Base-by-base conservation (phyloP, 2,329 filamentous ascomycete species). In the Calonectria leucothoes region DNA sequence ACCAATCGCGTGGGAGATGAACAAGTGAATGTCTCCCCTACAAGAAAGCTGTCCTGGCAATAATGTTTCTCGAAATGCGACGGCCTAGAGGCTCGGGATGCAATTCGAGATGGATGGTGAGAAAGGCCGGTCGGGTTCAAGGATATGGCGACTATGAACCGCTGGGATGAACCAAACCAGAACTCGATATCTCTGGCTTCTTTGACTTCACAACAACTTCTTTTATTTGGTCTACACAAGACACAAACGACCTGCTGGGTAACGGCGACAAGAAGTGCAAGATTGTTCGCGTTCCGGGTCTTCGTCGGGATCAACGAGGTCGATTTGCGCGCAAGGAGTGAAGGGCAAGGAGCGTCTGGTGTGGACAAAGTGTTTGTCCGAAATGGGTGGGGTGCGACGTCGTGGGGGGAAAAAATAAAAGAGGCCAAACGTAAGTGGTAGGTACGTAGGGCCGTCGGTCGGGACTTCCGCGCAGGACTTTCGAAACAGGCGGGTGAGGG, bases 11-110 rank as follows among this genome's bases (percentile, higher is more conserved):
- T 87, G 91, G 94, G 95, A 98, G 95, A 98, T 94, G 89, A 95
- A 98, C 95, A 98, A 98, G 85, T 93, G 86, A 98, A 98, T 98
- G 95, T 95, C 94, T 98, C 95, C 94, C 95, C 95, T 88, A 87
- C 86, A 86, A 83, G 77, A 80, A 81, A 82, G 81, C 82, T 85
- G 85, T 82, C 83, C 83, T 81, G 77, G 74, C 77, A 70, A 66
- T 45, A 27, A 74, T 70, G 63, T 55, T 69, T 77, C 69, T 79
- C 76, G 72, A 70, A 76, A 75, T 64, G 77, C 76, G 70, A 65
- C 69, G 73, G 77, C 76, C 70, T 3, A 27, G 57, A 68, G 52
- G 76, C 73, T 72, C 77, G 55, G 55, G 74, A 74, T 74, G 77
- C 77, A 75, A 74, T 77, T 75, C 74, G 45, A 64, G 59, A 35